Base-by-base conservation (phyloP, 2,329 filamentous ascomycete species). In the Metarhizium brunneum region DNA sequence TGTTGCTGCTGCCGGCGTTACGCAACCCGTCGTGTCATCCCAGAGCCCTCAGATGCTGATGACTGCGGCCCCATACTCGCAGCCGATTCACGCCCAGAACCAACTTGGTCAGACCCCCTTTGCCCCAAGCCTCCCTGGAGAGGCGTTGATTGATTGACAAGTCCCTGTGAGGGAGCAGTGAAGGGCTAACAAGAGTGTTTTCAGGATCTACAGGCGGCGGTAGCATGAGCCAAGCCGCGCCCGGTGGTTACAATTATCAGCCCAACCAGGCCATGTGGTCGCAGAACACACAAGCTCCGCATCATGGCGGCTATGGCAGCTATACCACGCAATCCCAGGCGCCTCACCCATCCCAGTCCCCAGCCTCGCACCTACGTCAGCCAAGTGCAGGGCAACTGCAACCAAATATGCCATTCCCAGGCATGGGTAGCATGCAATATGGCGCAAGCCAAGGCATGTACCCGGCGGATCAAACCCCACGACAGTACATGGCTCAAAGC, bases 1-100 rank as follows among this genome's bases (percentile, higher is more conserved):
- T 55, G 69, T 81, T 29, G 74, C 78, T 48, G 74, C 78, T 48
- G 75, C 78, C 51, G 76, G 76, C 53, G 72, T 81, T 61, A 76
- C 79, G 61, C 78, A 84, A 16, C 74, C 75, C 51, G 76, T 83
- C 62, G 72, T 81, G n/a, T 72, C 81, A 6, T 81, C 82, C 59
- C 83, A 85, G 63, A 83, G 82, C 62, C 81, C 81, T 14, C 84
- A 86, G 67, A 76, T 84, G 73, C 83, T 87, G 80, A 83, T 84
- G 78, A 79, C 80, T 61, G 81, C 70, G 62, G 81, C 74, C 59
- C 77, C 82, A 1, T 95, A 91, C 70, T 83, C 85, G 54, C 87
- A 86, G 65, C 81, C 88, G 54, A 76, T 85, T 52, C 85, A 88
- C 65, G 80, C 86, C 40, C 88, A 88, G 65, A 86, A 83, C 65